phyloP scores from a whole-genome alignment of 1,284 basidiomycete genomes.

The Ceratobasidium theobromae region DNA sequence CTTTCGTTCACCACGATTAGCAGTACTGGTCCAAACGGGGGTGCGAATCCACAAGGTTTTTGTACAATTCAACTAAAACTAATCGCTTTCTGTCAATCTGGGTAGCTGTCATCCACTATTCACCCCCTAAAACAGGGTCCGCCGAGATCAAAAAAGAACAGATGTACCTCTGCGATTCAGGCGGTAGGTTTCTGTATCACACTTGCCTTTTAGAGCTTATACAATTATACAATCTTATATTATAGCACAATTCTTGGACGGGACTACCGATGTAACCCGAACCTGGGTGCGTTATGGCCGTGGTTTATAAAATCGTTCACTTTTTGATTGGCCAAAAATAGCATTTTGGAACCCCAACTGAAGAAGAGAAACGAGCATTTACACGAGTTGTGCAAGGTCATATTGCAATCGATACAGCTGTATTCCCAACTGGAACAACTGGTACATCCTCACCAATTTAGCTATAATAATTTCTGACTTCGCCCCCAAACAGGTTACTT shows the following conservation, averaged over 20 bases:
- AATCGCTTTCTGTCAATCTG: neutral
- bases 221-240: neutral
- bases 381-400: slow-evolving; percentile 96
- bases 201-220: neutral
- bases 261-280: slow-evolving; percentile 93
- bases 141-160: slow-evolving; percentile 74
- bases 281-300: slow-evolving; percentile 64
- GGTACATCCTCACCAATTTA: slow-evolving; percentile 48
- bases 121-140: slow-evolving; percentile 73
- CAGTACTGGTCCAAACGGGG: slow-evolving; percentile 83
- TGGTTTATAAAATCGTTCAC: neutral
- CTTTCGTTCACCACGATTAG: slow-evolving; percentile 93
- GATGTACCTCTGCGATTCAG: slow-evolving; percentile 94
- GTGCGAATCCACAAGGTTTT: slow-evolving; percentile 45
- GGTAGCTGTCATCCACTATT: slow-evolving; percentile 95
- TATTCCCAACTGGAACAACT: slow-evolving; percentile 89
- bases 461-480: neutral
- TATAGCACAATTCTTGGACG: slow-evolving; percentile 83
- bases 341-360: slow-evolving; percentile 88
- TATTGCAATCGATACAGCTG: slow-evolving; percentile 82
- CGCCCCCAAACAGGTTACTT: slow-evolving; percentile 51
- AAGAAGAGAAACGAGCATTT: slow-evolving; percentile 83
- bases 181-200: slow-evolving; percentile 52
- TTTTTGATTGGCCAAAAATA: slow-evolving; percentile 42
- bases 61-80: slow-evolving; percentile 14